Conservation (phyloP, 1,139 yeast genomes). For the Nadsonia commutata region DNA sequence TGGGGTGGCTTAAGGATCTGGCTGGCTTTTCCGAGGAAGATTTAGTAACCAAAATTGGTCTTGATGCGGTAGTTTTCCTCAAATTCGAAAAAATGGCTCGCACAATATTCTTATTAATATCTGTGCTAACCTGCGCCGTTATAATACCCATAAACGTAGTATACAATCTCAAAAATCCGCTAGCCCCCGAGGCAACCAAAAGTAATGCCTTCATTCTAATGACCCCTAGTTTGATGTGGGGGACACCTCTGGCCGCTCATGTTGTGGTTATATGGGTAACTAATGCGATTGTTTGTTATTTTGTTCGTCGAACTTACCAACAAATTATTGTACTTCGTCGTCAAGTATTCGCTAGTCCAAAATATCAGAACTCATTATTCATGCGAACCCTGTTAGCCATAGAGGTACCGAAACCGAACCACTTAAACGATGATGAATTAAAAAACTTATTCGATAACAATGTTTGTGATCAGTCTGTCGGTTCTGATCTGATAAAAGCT, state of each 20-base stretch:
- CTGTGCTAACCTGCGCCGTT: conserved; percentile 22
- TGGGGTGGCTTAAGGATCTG: conserved; percentile 19
- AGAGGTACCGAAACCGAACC: conserved; percentile 19
- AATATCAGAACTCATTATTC: conserved; percentile 18
- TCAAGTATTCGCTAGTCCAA: conserved; percentile 14
- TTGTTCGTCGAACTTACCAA: conserved; percentile 20
- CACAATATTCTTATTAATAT: conserved; percentile 19
- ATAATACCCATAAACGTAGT: conserved; percentile 26
- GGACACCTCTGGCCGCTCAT: conserved; percentile 22
- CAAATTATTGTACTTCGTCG: conserved; percentile 19
- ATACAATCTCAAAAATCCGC: conserved; percentile 17
- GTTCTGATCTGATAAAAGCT: conserved; percentile 10
- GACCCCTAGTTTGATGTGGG: conserved; percentile 24
- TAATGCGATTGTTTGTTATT: conserved; percentile 16
- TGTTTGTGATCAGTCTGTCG: conserved; percentile 15
- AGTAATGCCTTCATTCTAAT: conserved; percentile 23
- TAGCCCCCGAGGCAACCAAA: conserved; percentile 13
- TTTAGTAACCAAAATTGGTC: conserved; percentile 20
- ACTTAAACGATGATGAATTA: conserved; percentile 14
- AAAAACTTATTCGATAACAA: conserved; percentile 7
- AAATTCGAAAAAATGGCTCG: conserved; percentile 23
- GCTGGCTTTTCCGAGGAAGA: conserved; percentile 16
- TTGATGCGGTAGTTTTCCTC: conserved; percentile 25
- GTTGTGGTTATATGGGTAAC: conserved; percentile 22
- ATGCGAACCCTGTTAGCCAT: conserved; percentile 23